Evolutionary conservation across 257 asterid genomes (phyloP).

Genomic region (Przewalskia tangutica): DNA sequence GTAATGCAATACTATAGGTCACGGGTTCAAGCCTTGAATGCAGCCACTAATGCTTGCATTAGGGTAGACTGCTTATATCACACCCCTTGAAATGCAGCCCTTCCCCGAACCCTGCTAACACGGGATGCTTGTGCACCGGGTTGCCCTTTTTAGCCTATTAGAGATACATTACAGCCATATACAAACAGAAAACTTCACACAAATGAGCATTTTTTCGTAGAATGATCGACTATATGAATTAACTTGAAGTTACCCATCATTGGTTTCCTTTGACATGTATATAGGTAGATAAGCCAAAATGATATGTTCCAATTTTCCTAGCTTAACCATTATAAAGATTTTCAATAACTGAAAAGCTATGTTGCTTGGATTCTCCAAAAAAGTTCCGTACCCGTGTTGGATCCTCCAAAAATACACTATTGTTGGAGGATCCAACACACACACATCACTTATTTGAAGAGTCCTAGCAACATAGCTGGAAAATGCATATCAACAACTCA

Average conservation of each 20-base stretch:
- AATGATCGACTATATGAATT: background rate
- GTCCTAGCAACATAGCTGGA: background rate
- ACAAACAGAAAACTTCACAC: background rate
- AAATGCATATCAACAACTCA: background rate
- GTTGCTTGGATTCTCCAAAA: too few species aligned
- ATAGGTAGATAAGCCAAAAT: background rate
- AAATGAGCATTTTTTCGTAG: background rate
- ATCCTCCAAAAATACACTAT: too few species aligned
- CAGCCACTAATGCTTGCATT: background rate
- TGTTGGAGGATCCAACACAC: too few species aligned
- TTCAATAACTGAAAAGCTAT: background rate
- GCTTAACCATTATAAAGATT: background rate
- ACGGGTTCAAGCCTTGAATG: too few species aligned
- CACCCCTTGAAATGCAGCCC: too few species aligned
- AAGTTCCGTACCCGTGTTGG: too few species aligned
- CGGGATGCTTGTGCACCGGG: too few species aligned
- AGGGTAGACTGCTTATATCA: too few species aligned
- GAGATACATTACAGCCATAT: background rate
- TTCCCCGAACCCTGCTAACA: too few species aligned
- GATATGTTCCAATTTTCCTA: background rate
- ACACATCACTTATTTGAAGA: too few species aligned
- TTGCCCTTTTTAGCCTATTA: too few species aligned
- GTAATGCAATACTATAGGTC: background rate
- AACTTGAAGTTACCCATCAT: background rate
- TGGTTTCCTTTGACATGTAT: background rate